These are phyloP conservation scores for Exophiala xenobiotica DNA, from an alignment of 2,329 filamentous ascomycete genomes.

Conservation along the genomic window DNA sequence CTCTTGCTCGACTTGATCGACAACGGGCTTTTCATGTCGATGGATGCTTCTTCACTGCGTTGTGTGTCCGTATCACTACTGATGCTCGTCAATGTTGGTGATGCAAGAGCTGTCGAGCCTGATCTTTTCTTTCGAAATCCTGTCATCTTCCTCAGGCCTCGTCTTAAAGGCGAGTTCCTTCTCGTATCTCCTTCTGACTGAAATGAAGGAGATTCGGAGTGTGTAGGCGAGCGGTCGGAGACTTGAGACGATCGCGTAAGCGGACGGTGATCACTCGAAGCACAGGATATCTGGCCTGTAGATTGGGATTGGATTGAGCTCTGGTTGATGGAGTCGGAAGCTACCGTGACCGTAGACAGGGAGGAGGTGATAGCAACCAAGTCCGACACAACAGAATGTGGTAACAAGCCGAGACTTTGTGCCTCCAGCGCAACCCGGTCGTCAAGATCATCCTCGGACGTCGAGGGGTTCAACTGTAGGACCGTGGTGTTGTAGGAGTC, in stretches of 20 bases:
- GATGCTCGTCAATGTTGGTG: slow-evolving; percentile 22
- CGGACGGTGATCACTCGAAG: slow-evolving; percentile 28
- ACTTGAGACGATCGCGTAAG: slow-evolving; percentile 17
- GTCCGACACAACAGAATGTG: slow-evolving; percentile 39
- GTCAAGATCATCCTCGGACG: slow-evolving; percentile 41
- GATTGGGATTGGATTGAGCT: slow-evolving; percentile 29
- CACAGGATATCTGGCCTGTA: slow-evolving; percentile 30
- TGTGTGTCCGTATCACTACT: slow-evolving; percentile 22
- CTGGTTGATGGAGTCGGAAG: slow-evolving; percentile 25
- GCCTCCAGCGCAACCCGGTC: slow-evolving; percentile 41
- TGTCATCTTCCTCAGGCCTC: slow-evolving; percentile 28
- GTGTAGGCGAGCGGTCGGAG: slow-evolving; percentile 12
- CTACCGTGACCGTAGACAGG: slow-evolving; percentile 26
- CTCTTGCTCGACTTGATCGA: slow-evolving; percentile 27
- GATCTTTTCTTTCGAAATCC: slow-evolving; percentile 28
- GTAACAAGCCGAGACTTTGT: slow-evolving; percentile 38
- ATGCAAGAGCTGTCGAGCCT: slow-evolving; percentile 16
- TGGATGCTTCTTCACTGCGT: slow-evolving; percentile 10
- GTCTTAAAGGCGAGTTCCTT: slow-evolving; percentile 24
- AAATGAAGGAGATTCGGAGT: slow-evolving; percentile 13
- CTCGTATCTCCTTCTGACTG: slow-evolving; percentile 21
- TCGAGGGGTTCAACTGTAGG: slow-evolving; percentile 36
- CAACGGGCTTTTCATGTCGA: slow-evolving; percentile 16
- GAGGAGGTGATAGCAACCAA: slow-evolving; percentile 36
- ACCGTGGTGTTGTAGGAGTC: slow-evolving; percentile 40